phyloP scores from a whole-genome alignment of 306 rosid species.

The Datisca glomerata region DNA sequence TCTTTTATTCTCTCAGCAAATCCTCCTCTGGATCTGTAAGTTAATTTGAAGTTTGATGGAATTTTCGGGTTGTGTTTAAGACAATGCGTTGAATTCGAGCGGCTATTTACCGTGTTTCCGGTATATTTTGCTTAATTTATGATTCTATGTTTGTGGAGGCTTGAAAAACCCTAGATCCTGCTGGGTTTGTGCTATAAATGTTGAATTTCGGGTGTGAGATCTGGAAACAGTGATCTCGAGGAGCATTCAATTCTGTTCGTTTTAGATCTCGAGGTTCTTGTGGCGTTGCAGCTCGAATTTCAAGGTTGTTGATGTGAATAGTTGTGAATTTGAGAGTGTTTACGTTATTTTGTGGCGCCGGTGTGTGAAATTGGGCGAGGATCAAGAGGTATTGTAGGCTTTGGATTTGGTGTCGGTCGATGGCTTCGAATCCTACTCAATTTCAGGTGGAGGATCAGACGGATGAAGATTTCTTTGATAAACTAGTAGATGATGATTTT shows the following conservation, averaged over 20 bases:
- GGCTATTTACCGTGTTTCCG: constrained; percentile 5
- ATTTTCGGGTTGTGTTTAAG: background rate
- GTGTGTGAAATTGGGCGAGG: constrained; percentile 18
- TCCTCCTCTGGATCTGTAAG: constrained; percentile 31
- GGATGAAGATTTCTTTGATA: constrained; percentile 86
- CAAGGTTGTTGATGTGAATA: constrained; percentile 12
- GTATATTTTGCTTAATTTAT: constrained; percentile 14
- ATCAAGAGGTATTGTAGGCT: constrained; percentile 14
- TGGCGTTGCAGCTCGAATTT: constrained; percentile 20
- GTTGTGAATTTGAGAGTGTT: constrained; percentile 9
- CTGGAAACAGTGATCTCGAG: constrained; percentile 13
- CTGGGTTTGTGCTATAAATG: constrained; percentile 13
- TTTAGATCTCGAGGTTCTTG: constrained; percentile 36
- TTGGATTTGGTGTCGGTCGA: constrained; percentile 31
- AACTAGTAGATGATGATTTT: constrained; percentile 64
- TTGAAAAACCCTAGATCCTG: constrained; percentile 36
- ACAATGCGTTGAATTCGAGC: constrained; percentile 22
- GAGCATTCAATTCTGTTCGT: constrained; percentile 3
- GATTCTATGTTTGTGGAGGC: constrained; percentile 18
- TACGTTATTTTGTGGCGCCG: constrained; percentile 10
- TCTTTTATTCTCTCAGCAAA: constrained; percentile 14
- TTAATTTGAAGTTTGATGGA: constrained; percentile 3
- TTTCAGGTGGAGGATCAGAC: constrained; percentile 78
- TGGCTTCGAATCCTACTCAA: constrained; percentile 84
- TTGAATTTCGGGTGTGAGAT: constrained; percentile 14